phyloP scores from a whole-genome alignment of 108 stramenopile genomes.

The Skeletonema menzelii region DNA sequence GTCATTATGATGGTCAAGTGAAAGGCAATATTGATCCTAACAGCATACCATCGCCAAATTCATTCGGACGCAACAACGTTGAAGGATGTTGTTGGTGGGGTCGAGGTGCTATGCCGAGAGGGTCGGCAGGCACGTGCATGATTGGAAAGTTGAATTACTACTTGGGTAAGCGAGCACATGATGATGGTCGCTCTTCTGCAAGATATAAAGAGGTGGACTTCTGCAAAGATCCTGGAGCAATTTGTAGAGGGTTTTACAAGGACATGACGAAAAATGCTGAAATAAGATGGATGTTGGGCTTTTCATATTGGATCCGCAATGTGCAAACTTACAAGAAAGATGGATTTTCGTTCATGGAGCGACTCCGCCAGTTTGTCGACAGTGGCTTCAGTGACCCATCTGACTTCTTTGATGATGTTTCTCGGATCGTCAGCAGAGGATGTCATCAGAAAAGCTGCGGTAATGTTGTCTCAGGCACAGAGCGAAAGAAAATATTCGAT shows the following conservation, averaged over 20 bases:
- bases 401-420: slow-evolving; percentile 38
- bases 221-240: slow-evolving; percentile 40
- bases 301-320: slow-evolving; percentile 37
- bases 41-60: slow-evolving; percentile 32
- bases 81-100: slow-evolving; percentile 54
- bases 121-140: slow-evolving; percentile 35
- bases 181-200: slow-evolving; percentile 28
- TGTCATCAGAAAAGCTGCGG: slow-evolving; percentile 40
- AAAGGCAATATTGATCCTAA: slow-evolving; percentile 32
- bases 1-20: slow-evolving; percentile 28
- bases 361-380: slow-evolving; percentile 35
- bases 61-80: slow-evolving; percentile 23
- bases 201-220: slow-evolving; percentile 40
- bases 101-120: slow-evolving; percentile 34
- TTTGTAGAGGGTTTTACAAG: slow-evolving; percentile 21
- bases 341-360: slow-evolving; percentile 38
- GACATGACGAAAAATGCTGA: slow-evolving; percentile 34
- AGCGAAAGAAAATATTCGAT: slow-evolving; percentile 27
- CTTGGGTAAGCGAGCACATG: slow-evolving; percentile 22
- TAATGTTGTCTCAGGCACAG: slow-evolving; percentile 12
- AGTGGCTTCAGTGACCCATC: slow-evolving; percentile 22
- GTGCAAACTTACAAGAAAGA: slow-evolving; percentile 35
- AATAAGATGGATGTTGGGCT: slow-evolving; percentile 42
- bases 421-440: slow-evolving; percentile 35
- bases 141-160: slow-evolving; percentile 46